phyloP scores from a whole-genome alignment of 768 basidiomycete species.

The Trametes elegans region DNA sequence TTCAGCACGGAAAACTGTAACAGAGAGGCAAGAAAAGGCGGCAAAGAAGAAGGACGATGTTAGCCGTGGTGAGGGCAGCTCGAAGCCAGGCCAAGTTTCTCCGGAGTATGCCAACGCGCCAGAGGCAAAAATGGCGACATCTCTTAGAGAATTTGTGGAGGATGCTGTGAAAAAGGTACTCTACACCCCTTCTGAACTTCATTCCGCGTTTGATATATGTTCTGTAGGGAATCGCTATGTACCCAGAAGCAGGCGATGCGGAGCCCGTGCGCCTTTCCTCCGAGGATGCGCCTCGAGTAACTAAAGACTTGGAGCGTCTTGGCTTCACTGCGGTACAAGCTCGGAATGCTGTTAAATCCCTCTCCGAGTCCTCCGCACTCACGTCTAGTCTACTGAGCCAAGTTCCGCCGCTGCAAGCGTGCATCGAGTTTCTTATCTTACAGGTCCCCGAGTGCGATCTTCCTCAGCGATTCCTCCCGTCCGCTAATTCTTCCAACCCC shows the following conservation, averaged over 20 bases:
- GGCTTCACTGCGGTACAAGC: conserved; percentile 64
- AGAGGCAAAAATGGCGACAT: conserved; percentile 82
- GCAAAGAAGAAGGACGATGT: conserved; percentile 41
- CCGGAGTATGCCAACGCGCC: conserved; percentile 47
- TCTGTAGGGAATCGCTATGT: conserved; percentile 48
- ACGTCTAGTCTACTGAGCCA: conserved; percentile 58
- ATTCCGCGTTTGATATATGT: conserved; percentile 3
- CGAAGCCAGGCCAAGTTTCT: conserved; percentile 22
- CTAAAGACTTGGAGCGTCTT: conserved; percentile 54
- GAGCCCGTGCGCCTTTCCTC: conserved; percentile 37
- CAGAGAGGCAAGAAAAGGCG: conserved; percentile 60
- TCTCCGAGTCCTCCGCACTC: conserved; percentile 57
- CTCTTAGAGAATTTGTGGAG: conserved; percentile 78
- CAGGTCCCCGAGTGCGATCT: conserved; percentile 87
- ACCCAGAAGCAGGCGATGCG: conserved; percentile 44
- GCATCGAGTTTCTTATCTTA: conserved; percentile 81
- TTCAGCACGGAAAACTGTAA: conserved; percentile 63
- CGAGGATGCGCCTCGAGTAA: conserved; percentile 43
- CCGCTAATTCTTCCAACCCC: conserved; percentile 62
- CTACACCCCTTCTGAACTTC: conserved; percentile 11
- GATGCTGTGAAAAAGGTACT: conserved; percentile 76
- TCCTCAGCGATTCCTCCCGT: conserved; percentile 66
- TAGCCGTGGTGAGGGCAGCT: conserved; percentile 15
- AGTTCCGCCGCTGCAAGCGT: conserved; percentile 67
- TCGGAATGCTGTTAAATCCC: conserved; percentile 50